Evolutionary conservation across 345 rosid genomes (phyloP), one percentile per base, ranked within the genome.

Genomic region (Euphorbia peplus): DNA sequence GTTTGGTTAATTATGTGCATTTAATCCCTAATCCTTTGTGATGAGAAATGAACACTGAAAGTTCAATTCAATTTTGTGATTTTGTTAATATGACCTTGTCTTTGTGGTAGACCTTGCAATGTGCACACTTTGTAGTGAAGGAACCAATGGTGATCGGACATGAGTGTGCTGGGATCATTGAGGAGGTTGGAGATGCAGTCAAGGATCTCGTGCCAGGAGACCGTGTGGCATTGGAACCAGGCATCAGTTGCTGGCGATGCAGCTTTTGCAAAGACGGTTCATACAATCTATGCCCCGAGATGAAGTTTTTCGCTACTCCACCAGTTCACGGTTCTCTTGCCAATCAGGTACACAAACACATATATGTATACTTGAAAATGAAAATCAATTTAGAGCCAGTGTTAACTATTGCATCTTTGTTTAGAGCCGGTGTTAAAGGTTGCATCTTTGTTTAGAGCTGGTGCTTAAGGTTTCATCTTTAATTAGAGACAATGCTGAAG

Each of bases 101-200:
- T 25, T 3, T 66, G 56, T 67, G 6, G 28, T 74, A 90, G 97
- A 85, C 86, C 52, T 64, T 91, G 91, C 72, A 79, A 74, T 81
- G 80, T 56, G 96, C 91, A 15, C 74, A 85, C 79, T 93, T 84
- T 74, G 76, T 86, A 1, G 98, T 93, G 80, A 81, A 88, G 84
- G 87, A 95, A 82, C 99, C 97, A 0, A 91, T 95, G 97, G 95
- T 95, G 52, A 87, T 95, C n/a, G 97, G 99, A 42, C 99, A 88
- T 64, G 98, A 95, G 72, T 88, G 97, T 78, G 98, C 97, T 73
- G 98, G 99, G 72, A 77, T 95, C 79, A 77, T 95, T 70, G 96
- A 88, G 71, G 88, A 87, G 78, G 82, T 90, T 30, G 99, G 98
- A 55, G 83, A 81, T 22, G 87, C 83, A 81, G 93, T 95, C 53